A percentile compares a stretch with the other conserved stretches of the same genome.
Conservation (phyloP, 345 rosid genomes). For the Euphorbia lathyris region DNA sequence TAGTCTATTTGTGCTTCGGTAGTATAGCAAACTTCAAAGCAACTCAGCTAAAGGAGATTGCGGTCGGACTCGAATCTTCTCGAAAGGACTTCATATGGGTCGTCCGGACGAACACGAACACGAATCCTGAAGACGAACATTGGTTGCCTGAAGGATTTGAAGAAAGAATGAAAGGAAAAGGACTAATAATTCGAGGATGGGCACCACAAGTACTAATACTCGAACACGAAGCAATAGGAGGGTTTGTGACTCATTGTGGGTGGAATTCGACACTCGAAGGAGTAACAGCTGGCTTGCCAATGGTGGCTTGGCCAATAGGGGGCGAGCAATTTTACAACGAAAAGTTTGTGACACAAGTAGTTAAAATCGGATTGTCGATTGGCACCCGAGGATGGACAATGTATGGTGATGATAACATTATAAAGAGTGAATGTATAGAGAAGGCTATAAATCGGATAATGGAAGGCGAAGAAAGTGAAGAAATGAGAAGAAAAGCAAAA, state of each 20-base stretch:
- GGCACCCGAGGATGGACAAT: too few relatives aligned
- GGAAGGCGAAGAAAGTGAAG: too few relatives aligned
- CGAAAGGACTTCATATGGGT: slow-evolving; percentile 34
- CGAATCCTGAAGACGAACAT: slow-evolving; percentile 20
- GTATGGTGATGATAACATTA: too few relatives aligned
- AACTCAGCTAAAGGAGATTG: slow-evolving; percentile 35
- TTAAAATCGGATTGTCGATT: not conserved
- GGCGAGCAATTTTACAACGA: not conserved
- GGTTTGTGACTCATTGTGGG: too few relatives aligned
- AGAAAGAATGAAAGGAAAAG: too few relatives aligned
- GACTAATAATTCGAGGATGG: too few relatives aligned
- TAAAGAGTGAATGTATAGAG: too few relatives aligned
- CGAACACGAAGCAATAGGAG: too few relatives aligned
- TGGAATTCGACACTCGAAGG: too few relatives aligned
- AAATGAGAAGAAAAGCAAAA: too few relatives aligned
- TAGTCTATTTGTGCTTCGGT: slow-evolving; percentile 30
- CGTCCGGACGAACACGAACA: slow-evolving; percentile 19
- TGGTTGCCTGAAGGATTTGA: slow-evolving; percentile 30
- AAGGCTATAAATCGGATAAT: slow-evolving; percentile 31
- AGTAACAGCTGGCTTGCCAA: too few relatives aligned
- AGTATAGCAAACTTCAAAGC: slow-evolving; percentile 21
- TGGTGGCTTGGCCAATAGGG: not conserved
- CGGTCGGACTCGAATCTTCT: slow-evolving; percentile 35
- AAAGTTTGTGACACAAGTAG: slow-evolving; percentile 5
- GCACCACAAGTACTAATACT: too few relatives aligned